Percentiles rank a stretch among this genome's conserved stretches.
These are phyloP conservation scores for Sequoia sempervirens DNA, from an alignment of 75 land plant species.

Conservation along the genomic window DNA sequence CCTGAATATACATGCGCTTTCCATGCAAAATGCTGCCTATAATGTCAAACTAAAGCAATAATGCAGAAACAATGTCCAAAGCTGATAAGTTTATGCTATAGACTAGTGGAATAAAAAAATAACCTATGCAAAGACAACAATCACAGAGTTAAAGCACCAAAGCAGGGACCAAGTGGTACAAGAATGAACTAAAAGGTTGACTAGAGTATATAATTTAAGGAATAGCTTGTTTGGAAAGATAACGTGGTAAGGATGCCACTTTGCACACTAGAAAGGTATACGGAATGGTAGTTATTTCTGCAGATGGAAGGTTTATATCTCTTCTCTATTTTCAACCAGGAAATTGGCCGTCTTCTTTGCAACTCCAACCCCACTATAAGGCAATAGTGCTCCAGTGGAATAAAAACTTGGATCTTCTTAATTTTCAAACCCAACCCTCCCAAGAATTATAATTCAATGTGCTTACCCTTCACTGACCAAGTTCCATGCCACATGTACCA, in stretches of 20 bases:
- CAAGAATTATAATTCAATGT: background rate
- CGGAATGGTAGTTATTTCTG: background rate
- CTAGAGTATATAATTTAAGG: background rate
- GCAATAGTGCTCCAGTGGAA: background rate
- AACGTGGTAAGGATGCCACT: background rate
- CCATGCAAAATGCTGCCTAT: background rate
- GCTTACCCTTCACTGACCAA: constrained; percentile 78
- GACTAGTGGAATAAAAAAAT: background rate
- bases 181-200: background rate
- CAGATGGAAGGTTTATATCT: background rate
- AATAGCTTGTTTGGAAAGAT: background rate
- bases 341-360: background rate
- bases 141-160: background rate
- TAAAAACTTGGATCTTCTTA: background rate
- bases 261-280: background rate
- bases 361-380: background rate
- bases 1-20: background rate
- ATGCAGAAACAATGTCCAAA: background rate
- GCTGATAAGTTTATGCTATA: background rate
- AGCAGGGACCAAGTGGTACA: background rate
- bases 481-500: constrained; percentile 56
- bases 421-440: constrained; percentile 1
- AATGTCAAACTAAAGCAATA: background rate
- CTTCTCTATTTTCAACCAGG: background rate
- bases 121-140: background rate